Conservation (phyloP, 2,329 filamentous ascomycete genomes). For the Aspergillus ruber region DNA sequence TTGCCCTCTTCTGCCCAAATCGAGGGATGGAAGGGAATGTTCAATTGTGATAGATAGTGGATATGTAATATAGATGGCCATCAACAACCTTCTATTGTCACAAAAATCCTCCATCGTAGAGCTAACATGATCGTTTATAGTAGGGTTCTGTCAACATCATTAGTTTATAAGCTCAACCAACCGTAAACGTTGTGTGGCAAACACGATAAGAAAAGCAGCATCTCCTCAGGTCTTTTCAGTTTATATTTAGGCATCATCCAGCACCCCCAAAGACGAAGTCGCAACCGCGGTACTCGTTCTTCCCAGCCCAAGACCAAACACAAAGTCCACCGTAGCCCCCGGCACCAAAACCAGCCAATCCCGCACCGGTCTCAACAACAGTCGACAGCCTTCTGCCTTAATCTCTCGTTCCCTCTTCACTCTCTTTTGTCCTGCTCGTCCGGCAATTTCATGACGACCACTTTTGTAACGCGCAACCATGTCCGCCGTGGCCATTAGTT, state of each 20-base stretch:
- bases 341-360: background rate
- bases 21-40: too few relatives aligned
- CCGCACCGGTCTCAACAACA: background rate
- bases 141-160: background rate
- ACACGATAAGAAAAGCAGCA: background rate
- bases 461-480: slow-evolving; percentile 9
- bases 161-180: background rate
- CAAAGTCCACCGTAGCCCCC: slow-evolving; percentile 11
- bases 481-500: slow-evolving; percentile 41
- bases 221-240: slow-evolving; percentile 45
- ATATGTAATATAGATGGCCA: too few relatives aligned
- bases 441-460: background rate
- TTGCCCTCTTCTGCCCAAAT: too few relatives aligned
- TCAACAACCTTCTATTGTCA: too few relatives aligned
- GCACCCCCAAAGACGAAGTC: slow-evolving; percentile 15
- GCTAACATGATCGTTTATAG: too few relatives aligned
- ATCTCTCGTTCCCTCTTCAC: slow-evolving; percentile 3
- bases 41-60: too few relatives aligned
- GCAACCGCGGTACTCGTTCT: slow-evolving; percentile 23
- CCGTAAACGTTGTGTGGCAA: too few relatives aligned
- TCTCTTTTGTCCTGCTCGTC: slow-evolving; percentile 4
- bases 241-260: slow-evolving; percentile 36
- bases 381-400: slow-evolving; percentile 1
- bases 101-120: too few relatives aligned
- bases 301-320: slow-evolving; percentile 4